Conservation (phyloP, 805 yeast species). For the Metschnikowia anglica region DNA sequence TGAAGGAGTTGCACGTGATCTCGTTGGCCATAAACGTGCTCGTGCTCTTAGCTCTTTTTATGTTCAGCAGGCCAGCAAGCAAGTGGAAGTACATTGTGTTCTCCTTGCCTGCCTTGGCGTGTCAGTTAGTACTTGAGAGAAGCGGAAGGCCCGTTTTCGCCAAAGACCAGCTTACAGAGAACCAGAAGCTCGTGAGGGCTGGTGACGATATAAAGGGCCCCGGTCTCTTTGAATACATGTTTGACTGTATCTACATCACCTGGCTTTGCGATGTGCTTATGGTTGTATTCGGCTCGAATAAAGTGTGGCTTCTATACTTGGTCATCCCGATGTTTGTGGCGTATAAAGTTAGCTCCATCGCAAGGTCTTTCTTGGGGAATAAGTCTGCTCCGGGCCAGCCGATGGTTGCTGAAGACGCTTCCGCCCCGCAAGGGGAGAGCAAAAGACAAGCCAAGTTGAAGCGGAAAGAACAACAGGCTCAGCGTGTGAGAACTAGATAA, state of each 20-base stretch:
- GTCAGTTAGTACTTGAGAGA: slow-evolving; percentile 54
- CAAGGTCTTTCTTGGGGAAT: slow-evolving; percentile 21
- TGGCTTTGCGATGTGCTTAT: slow-evolving; percentile 56
- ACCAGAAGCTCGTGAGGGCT: slow-evolving; percentile 41
- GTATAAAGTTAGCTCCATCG: slow-evolving; percentile 46
- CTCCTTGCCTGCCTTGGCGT: slow-evolving; percentile 40
- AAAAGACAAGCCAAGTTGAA: slow-evolving; percentile 22
- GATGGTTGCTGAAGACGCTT: not conserved
- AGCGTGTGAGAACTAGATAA: slow-evolving; percentile 8
- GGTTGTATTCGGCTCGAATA: slow-evolving; percentile 52
- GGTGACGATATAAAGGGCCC: slow-evolving; percentile 62
- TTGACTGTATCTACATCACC: slow-evolving; percentile 67
- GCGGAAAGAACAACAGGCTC: slow-evolving; percentile 13
- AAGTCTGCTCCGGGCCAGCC: slow-evolving; percentile 6
- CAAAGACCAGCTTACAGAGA: slow-evolving; percentile 32
- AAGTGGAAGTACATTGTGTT: slow-evolving; percentile 29
- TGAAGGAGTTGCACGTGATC: slow-evolving; percentile 39
- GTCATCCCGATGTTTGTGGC: slow-evolving; percentile 52
- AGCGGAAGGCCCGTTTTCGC: slow-evolving; percentile 60
- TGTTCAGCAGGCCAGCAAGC: slow-evolving; percentile 17
- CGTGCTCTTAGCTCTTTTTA: slow-evolving; percentile 14
- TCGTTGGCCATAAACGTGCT: slow-evolving; percentile 24
- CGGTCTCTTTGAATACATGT: slow-evolving; percentile 72
- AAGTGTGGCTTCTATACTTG: slow-evolving; percentile 58
- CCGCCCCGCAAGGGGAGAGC: slow-evolving; percentile 14